These are phyloP conservation scores for Colletotrichum coccodes DNA, from an alignment of 2,329 filamentous ascomycete genomes.

Conservation along the genomic window DNA sequence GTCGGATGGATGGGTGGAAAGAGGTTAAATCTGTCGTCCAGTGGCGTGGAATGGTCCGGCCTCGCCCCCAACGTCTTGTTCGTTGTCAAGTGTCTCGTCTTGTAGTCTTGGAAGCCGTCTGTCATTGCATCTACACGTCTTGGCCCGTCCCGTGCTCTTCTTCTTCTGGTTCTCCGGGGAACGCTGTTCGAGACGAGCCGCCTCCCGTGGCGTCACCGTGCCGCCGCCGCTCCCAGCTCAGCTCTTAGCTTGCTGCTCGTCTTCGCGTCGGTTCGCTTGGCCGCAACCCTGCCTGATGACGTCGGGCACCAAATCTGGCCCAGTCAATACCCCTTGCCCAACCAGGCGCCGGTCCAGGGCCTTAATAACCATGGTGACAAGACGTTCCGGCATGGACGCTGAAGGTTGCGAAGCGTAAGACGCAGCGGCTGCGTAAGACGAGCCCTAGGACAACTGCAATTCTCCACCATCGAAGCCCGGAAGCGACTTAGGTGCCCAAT, in stretches of 20 bases:
- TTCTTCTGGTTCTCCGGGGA: neutral
- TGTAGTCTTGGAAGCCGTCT: constrained; percentile 8
- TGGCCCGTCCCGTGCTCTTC: neutral
- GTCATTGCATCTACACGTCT: neutral
- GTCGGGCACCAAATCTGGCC: constrained; percentile 24
- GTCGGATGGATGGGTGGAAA: constrained; percentile 12
- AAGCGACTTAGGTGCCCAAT: constrained; percentile 23
- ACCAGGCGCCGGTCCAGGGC: constrained; percentile 8
- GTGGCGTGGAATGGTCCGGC: neutral
- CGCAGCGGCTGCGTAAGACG: neutral
- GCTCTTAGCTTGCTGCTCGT: neutral
- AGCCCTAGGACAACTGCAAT: constrained; percentile 3
- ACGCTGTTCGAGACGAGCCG: neutral
- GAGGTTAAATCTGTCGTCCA: constrained; percentile 11
- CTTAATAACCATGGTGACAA: constrained; percentile 15
- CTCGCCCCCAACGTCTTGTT: neutral
- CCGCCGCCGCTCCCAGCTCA: neutral
- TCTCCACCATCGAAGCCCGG: constrained; percentile 10
- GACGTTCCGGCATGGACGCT: neutral
- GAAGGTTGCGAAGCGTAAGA: neutral
- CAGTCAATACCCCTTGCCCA: constrained; percentile 19
- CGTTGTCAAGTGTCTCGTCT: neutral
- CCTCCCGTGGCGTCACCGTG: constrained; percentile 3
- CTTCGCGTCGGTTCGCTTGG: constrained; percentile 18
- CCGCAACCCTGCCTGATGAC: constrained; percentile 32